These are phyloP conservation scores for Mucor plumbeus DNA, from an alignment of 371 early-diverging fungal genomes.

Conservation along the genomic window DNA sequence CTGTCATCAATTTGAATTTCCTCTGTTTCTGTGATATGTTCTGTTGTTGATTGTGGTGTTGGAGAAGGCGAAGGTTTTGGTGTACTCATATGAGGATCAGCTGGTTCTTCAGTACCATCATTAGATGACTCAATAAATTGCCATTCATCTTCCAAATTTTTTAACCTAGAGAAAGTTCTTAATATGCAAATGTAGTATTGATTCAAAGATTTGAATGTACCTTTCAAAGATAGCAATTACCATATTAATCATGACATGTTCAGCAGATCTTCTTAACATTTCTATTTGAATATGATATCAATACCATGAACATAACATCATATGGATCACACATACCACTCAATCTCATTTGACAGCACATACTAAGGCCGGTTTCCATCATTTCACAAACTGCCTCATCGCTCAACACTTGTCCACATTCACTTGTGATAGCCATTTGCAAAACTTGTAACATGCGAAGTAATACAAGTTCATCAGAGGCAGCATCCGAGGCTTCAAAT, in stretches of 20 bases:
- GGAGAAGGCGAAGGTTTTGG: constrained; percentile 42
- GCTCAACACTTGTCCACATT: constrained; percentile 71
- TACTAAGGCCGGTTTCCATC: constrained; percentile 94
- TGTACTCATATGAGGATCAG: constrained; percentile 49
- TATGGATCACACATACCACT: constrained; percentile 67
- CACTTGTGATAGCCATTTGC: constrained; percentile 69
- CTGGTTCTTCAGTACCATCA: constrained; percentile 18
- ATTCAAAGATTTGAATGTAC: constrained; percentile 22
- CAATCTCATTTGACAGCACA: constrained; percentile 92
- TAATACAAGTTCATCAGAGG: constrained; percentile 93
- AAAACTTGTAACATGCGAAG: constrained; percentile 87
- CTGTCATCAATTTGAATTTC: not conserved
- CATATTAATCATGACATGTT: constrained; percentile 79
- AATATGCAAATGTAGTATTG: not conserved
- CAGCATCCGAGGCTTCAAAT: constrained; percentile 93
- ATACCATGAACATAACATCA: not conserved
- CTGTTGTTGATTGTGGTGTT: constrained; percentile 10
- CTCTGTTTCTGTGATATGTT: not conserved
- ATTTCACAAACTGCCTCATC: constrained; percentile 95
- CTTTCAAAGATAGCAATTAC: constrained; percentile 76
- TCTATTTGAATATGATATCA: constrained; percentile 48
- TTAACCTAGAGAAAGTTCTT: constrained; percentile 28
- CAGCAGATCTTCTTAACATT: constrained; percentile 79
- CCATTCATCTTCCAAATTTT: constrained; percentile 53
- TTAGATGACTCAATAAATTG: constrained; percentile 41